phyloP scores from a whole-genome alignment of 148 eudicot species.

The Limonium bicolor region DNA sequence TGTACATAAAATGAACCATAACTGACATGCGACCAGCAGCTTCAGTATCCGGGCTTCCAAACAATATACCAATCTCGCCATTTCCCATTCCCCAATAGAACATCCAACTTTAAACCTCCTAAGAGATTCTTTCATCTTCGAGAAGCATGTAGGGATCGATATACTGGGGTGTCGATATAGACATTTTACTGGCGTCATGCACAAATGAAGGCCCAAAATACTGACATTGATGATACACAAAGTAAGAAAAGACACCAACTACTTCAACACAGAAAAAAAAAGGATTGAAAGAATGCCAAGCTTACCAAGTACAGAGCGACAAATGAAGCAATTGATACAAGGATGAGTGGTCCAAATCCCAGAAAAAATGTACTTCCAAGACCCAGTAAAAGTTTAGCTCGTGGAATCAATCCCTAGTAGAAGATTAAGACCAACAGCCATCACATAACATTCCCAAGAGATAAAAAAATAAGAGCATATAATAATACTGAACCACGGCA shows the following conservation, averaged over 20 bases:
- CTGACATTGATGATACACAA: slow-evolving; percentile 24
- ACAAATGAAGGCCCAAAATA: slow-evolving; percentile 71
- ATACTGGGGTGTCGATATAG: slow-evolving; percentile 39
- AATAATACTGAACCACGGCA: background rate
- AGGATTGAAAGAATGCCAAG: background rate
- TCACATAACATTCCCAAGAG: background rate
- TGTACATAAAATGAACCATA: no score
- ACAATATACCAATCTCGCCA: no score
- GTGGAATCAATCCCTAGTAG: slow-evolving; percentile 74
- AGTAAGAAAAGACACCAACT: no score
- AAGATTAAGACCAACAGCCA: background rate
- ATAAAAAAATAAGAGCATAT: background rate
- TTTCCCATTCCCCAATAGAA: no score
- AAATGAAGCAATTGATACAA: slow-evolving; percentile 44
- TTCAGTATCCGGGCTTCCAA: no score
- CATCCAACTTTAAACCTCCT: no score
- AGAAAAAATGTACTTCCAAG: slow-evolving; percentile 81
- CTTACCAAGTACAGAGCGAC: slow-evolving; percentile 73
- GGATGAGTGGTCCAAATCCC: slow-evolving; percentile 80
- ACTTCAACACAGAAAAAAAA: background rate
- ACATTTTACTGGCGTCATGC: slow-evolving; percentile 36
- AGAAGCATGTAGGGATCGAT: slow-evolving; percentile 74
- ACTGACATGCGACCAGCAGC: no score
- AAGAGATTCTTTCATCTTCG: slow-evolving; percentile 59
- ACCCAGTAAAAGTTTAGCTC: slow-evolving; percentile 66